These are phyloP conservation scores for Tulasnella sp. DNA, from an alignment of 768 basidiomycete species.

Conservation along the genomic window DNA sequence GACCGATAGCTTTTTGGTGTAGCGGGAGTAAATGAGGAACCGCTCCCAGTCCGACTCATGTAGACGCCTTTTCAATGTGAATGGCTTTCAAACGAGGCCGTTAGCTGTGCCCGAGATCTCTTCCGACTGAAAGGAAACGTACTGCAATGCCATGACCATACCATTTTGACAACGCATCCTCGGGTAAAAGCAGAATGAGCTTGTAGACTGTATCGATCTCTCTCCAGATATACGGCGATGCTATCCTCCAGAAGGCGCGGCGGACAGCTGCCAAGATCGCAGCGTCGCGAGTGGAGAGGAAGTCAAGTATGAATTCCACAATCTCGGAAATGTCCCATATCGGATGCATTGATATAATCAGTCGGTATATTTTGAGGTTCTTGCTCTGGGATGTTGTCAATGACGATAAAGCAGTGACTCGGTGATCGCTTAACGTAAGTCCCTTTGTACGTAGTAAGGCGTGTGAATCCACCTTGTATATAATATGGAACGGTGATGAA, in stretches of 20 bases:
- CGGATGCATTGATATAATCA: neutral
- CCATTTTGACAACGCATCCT: neutral
- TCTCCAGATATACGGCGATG: neutral
- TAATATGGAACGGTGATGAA: no score
- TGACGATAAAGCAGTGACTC: no score
- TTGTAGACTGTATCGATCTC: neutral
- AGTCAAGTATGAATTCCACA: neutral
- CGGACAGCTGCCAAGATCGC: neutral
- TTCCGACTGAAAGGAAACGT: neutral
- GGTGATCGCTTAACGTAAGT: no score
- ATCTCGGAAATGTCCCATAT: neutral
- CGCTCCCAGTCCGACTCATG: neutral
- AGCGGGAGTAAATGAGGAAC: neutral
- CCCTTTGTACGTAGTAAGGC: no score
- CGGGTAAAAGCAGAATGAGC: neutral
- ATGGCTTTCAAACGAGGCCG: neutral
- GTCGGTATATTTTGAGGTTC: no score
- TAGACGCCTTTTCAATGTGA: neutral
- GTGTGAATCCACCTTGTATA: no score
- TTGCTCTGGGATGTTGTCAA: conserved; percentile 39
- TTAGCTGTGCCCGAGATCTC: neutral
- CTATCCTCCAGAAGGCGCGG: neutral
- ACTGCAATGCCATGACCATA: neutral
- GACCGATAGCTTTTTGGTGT: neutral
- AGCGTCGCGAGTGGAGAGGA: neutral